A percentile compares a stretch with the other conserved stretches of the same genome.
phyloP scores from a whole-genome alignment of 2,329 filamentous ascomycete species.

The Aureobasidium vineae region DNA sequence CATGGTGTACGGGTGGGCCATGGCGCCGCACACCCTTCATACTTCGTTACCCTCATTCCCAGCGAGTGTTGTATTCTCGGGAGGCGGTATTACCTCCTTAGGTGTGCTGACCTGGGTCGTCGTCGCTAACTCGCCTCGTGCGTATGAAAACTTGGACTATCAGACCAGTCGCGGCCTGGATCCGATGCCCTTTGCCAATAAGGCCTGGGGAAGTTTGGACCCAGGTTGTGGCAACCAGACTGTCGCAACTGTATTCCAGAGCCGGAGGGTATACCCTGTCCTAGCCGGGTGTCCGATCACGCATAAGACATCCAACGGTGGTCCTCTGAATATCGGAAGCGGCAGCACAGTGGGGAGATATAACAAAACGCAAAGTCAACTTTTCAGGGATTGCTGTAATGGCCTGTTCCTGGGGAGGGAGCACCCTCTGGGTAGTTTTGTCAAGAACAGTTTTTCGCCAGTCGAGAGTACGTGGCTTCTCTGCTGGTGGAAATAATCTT shows the following conservation, averaged over 20 bases:
- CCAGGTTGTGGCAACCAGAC: constrained; percentile 5
- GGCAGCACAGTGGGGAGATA: constrained; percentile 16
- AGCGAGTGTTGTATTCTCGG: constrained; percentile 10
- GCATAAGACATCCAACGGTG: not conserved
- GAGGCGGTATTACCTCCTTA: not conserved
- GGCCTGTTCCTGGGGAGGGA: not conserved
- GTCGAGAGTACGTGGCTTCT: not conserved
- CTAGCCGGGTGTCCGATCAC: constrained; percentile 6
- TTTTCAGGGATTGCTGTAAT: not conserved
- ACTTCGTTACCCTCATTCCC: constrained; percentile 4
- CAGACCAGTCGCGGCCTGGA: constrained; percentile 10
- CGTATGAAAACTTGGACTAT: not conserved
- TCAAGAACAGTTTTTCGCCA: not conserved
- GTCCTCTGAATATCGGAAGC: constrained; percentile 6
- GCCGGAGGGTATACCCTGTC: not conserved
- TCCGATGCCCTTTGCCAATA: constrained; percentile 1
- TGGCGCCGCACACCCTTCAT: constrained; percentile 2
- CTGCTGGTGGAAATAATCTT: not conserved
- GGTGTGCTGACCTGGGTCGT: constrained; percentile 8
- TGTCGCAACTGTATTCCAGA: not conserved
- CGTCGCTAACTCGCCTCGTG: not conserved
- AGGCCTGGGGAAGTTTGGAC: constrained; percentile 1
- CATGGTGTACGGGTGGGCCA: not conserved
- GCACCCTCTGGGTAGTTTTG: not conserved
- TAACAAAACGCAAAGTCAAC: not conserved